Evolutionary conservation across 2,329 filamentous ascomycete species (phyloP).

Genomic region (Fusarium pininemorale): DNA sequence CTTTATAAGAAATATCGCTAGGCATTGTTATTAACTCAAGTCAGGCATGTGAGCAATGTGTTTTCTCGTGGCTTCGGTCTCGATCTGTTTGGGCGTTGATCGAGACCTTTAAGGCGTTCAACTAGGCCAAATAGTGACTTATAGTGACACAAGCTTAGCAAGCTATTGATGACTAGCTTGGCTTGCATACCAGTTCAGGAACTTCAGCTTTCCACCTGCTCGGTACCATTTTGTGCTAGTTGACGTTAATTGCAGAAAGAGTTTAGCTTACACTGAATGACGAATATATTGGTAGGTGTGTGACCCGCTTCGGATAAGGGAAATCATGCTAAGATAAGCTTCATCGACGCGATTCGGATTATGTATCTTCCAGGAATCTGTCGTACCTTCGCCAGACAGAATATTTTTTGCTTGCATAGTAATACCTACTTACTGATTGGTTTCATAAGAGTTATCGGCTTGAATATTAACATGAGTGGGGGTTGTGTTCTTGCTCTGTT

Average conservation of each 20-base stretch:
- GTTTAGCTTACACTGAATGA: not conserved
- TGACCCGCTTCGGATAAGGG: not conserved
- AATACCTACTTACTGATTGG: fast-evolving
- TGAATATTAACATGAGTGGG: fast-evolving
- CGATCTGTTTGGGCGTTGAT: not conserved
- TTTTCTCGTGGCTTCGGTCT: not conserved
- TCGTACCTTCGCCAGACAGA: too few species aligned
- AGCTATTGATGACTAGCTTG: not conserved
- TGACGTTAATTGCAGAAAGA: not conserved
- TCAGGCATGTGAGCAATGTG: not conserved
- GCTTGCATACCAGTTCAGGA: not conserved
- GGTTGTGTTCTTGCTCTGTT: fast-evolving
- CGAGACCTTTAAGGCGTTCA: not conserved
- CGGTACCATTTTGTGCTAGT: not conserved
- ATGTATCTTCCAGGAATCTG: not conserved
- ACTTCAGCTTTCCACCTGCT: not conserved
- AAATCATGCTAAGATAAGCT: not conserved
- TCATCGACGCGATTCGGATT: fast-evolving
- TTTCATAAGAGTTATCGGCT: fast-evolving
- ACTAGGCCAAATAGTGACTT: not conserved
- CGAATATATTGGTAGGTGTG: fast-evolving
- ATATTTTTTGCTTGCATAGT: not conserved
- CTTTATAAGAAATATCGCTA: not conserved
- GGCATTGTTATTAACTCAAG: not conserved
- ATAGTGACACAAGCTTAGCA: not conserved